Conservation (phyloP, 225 moss, liverwort and hornwort genomes). For the Thuidium tamariscinum region DNA sequence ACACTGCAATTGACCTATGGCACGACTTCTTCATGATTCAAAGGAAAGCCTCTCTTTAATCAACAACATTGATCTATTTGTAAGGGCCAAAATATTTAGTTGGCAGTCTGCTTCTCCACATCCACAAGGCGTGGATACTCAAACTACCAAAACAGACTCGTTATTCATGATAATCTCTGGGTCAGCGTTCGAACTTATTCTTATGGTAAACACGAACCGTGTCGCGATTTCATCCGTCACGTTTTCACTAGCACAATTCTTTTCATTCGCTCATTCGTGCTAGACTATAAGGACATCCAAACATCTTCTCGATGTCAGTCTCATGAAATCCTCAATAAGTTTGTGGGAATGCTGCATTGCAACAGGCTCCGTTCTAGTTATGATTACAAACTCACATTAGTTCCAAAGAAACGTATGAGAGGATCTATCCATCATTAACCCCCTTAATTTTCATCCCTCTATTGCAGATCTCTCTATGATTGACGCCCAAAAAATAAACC, state of each 20-base stretch:
- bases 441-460: too few relatives aligned
- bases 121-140: neutral
- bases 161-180: neutral
- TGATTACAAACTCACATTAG: neutral
- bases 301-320: too few relatives aligned
- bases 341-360: neutral
- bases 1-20: neutral
- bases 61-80: neutral
- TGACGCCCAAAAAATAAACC: neutral
- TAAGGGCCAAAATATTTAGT: neutral
- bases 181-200: neutral
- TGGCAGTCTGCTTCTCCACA: neutral
- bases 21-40: too few relatives aligned
- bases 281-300: neutral
- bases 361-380: neutral
- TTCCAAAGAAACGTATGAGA: neutral
- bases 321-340: neutral
- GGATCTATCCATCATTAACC: neutral
- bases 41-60: neutral
- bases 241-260: neutral
- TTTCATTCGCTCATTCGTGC: neutral
- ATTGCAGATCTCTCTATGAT: neutral
- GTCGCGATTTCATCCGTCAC: neutral
- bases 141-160: neutral
- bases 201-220: neutral